Percentiles rank a stretch among this genome's conserved stretches.
These are phyloP conservation scores for Amanita molliuscula DNA, from an alignment of 768 basidiomycete genomes.

Conservation along the genomic window DNA sequence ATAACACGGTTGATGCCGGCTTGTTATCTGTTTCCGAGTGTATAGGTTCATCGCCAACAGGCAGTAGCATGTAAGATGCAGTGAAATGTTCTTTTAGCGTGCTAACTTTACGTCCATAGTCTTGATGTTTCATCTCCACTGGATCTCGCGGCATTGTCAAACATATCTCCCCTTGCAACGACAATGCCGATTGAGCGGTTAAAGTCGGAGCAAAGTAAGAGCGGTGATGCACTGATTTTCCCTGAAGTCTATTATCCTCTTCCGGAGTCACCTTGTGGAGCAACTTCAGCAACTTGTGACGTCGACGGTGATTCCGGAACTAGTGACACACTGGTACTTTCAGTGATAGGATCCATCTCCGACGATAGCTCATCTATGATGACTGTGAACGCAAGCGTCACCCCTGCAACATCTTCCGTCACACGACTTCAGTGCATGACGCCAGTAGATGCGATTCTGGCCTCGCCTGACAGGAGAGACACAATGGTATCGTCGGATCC, in stretches of 20 bases:
- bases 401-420: background rate
- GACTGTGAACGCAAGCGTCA: background rate
- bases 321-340: background rate
- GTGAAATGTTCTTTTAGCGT: background rate
- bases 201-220: background rate
- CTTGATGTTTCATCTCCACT: conserved; percentile 25
- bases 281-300: conserved; percentile 10
- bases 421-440: background rate
- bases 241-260: conserved; percentile 20
- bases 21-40: background rate
- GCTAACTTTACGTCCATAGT: conserved; percentile 14
- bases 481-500: background rate
- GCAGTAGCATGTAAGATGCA: conserved; percentile 14
- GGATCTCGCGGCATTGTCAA: conserved; percentile 22
- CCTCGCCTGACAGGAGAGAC: background rate
- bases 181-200: conserved; percentile 21
- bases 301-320: conserved; percentile 6
- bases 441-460: background rate
- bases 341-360: background rate
- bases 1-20: background rate
- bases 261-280: conserved; percentile 18
- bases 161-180: conserved; percentile 21
- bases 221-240: conserved; percentile 13
- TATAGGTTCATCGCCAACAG: background rate
- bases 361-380: background rate